Percentiles rank a stretch among this genome's conserved stretches.
Conservation (phyloP, 768 basidiomycete species). For the Dioszegia aurantiaca region DNA sequence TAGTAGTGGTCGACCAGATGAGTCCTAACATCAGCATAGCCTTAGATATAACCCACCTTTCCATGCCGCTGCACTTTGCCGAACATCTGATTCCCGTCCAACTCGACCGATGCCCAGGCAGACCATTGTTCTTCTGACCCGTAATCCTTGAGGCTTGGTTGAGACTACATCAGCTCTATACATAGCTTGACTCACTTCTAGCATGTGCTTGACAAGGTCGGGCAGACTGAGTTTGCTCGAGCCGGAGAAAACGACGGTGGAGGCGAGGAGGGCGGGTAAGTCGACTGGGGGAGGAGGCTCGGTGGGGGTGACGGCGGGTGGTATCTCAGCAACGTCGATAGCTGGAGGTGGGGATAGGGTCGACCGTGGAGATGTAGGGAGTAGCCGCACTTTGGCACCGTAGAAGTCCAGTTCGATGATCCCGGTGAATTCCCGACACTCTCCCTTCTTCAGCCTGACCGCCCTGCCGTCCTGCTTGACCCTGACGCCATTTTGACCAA, state of each 20-base stretch:
- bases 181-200: constrained; percentile 41
- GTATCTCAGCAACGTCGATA: background rate
- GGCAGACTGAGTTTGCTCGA: constrained; percentile 42
- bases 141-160: constrained; percentile 42
- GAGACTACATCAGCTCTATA: constrained; percentile 33
- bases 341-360: background rate
- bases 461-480: constrained; percentile 19
- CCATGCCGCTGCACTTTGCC: constrained; percentile 49
- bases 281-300: constrained; percentile 27
- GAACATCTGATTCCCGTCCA: constrained; percentile 46
- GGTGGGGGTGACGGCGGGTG: background rate
- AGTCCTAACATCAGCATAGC: constrained; percentile 39
- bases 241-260: constrained; percentile 50
- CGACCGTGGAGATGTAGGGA: background rate
- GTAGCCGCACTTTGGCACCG: constrained; percentile 25
- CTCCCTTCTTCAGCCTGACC: constrained; percentile 26
- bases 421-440: constrained; percentile 21
- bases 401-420: constrained; percentile 34
- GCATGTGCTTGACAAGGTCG: constrained; percentile 50
- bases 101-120: constrained; percentile 29
- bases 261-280: constrained; percentile 43
- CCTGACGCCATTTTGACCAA: constrained; percentile 43
- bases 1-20: constrained; percentile 50
- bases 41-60: constrained; percentile 31
- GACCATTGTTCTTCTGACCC: constrained; percentile 42